Conservation (phyloP, 805 yeast species). For the Zygoascus flipseniorum region DNA sequence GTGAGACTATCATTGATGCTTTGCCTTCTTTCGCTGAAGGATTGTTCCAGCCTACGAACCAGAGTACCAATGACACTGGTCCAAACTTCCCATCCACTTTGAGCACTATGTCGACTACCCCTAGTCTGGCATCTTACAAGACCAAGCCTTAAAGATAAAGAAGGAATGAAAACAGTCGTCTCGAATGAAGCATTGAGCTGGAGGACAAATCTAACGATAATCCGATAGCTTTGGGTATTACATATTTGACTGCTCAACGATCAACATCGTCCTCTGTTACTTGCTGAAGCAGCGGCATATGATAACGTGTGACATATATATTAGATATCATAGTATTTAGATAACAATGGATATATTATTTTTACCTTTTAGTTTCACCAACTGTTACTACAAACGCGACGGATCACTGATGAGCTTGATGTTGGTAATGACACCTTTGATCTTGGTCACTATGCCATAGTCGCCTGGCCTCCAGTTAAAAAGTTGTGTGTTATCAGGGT, state of each 20-base stretch:
- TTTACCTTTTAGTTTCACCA: background rate
- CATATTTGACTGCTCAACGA: background rate
- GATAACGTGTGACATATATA: background rate
- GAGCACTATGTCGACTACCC: conserved; percentile 45
- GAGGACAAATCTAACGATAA: background rate
- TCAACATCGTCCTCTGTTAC: background rate
- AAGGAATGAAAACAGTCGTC: background rate
- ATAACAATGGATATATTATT: background rate
- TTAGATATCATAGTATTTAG: background rate
- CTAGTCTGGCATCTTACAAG: conserved; percentile 30
- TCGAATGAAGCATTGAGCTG: background rate
- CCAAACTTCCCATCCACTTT: conserved; percentile 26
- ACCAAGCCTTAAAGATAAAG: conserved; percentile 14
- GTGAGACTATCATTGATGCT: conserved; percentile 27
- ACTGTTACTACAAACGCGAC: background rate
- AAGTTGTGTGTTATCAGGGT: background rate
- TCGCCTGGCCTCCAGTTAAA: conserved; percentile 2
- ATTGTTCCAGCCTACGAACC: conserved; percentile 83
- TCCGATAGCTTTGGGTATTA: background rate
- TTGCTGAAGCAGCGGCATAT: background rate
- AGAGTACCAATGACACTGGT: conserved; percentile 71
- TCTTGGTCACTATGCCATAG: background rate
- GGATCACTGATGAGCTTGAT: background rate
- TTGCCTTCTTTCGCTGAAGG: conserved; percentile 40
- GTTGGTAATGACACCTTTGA: background rate